Conservation (phyloP, 768 basidiomycete genomes). For the Suillus ampliporus region DNA sequence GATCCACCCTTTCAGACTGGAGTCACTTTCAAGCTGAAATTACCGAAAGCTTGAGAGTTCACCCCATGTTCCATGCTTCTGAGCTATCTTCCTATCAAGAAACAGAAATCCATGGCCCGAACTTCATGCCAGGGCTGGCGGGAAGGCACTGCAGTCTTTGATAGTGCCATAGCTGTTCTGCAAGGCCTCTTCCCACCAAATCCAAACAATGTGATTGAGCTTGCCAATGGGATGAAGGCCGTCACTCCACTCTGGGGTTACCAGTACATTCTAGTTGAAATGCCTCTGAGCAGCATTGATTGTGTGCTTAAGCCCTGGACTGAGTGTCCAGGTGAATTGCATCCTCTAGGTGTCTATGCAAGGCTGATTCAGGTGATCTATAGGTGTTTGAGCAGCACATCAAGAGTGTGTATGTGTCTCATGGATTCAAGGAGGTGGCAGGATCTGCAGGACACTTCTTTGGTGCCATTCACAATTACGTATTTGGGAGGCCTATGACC, state of each 20-base stretch:
- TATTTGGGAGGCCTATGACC: constrained; percentile 66
- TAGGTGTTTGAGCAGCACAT: constrained; percentile 73
- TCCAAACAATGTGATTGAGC: constrained; percentile 64
- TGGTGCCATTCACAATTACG: constrained; percentile 64
- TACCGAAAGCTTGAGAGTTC: too few species aligned
- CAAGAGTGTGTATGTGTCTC: constrained; percentile 63
- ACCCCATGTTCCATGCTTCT: too few species aligned
- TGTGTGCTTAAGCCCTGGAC: constrained; percentile 83
- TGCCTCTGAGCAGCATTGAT: constrained; percentile 52
- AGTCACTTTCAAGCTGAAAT: too few species aligned
- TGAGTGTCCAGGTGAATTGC: constrained; percentile 53
- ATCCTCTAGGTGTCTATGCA: constrained; percentile 11
- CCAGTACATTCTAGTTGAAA: constrained; percentile 85
- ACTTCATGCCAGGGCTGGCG: constrained; percentile 83
- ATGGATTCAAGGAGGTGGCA: constrained; percentile 63
- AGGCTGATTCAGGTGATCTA: constrained; percentile 32
- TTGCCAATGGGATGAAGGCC: constrained; percentile 78
- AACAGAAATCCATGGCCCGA: too few species aligned
- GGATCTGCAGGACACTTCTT: constrained; percentile 69
- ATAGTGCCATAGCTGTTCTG: constrained; percentile 79
- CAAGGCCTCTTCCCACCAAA: constrained; percentile 88
- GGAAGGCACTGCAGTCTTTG: constrained; percentile 84
- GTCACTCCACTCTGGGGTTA: constrained; percentile 82
- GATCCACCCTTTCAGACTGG: too few species aligned
- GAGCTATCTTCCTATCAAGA: too few species aligned